A percentile compares a stretch with the other conserved stretches of the same genome.
Evolutionary conservation across 257 asterid species (phyloP).

Genomic region (Solanum medicagineum): DNA sequence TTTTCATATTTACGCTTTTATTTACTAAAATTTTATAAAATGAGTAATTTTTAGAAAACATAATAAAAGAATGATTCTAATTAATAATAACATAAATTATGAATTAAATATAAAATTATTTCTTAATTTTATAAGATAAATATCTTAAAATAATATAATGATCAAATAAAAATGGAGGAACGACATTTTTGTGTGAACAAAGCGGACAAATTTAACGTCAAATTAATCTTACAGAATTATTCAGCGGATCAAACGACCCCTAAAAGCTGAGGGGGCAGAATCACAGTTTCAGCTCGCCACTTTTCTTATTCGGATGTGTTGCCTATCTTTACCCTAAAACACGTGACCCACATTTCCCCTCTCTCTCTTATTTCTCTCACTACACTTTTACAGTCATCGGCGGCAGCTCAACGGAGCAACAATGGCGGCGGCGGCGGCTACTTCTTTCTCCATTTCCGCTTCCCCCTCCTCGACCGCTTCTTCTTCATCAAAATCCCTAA

Average conservation of each 20-base stretch:
- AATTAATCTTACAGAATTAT: too few relatives aligned
- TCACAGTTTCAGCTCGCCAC: neutral
- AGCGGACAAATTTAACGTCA: too few relatives aligned
- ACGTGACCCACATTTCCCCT: neutral
- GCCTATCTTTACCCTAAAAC: neutral
- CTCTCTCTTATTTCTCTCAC: neutral
- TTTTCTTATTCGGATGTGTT: neutral
- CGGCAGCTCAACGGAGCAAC: slow-evolving; percentile 11
- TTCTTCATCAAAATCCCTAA: slow-evolving; percentile 12
- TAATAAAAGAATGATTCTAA: too few relatives aligned
- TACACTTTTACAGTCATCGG: neutral
- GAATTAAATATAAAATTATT: too few relatives aligned
- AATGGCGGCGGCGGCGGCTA: slow-evolving; percentile 51
- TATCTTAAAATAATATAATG: too few relatives aligned
- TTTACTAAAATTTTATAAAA: too few relatives aligned
- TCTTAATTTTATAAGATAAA: too few relatives aligned
- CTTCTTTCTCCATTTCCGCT: slow-evolving; percentile 10
- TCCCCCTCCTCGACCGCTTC: slow-evolving; percentile 14
- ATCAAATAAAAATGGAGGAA: too few relatives aligned
- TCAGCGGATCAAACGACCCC: neutral
- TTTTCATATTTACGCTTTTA: too few relatives aligned
- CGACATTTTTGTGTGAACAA: too few relatives aligned
- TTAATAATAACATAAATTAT: too few relatives aligned
- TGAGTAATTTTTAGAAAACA: too few relatives aligned
- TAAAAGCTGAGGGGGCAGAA: neutral